Evolutionary conservation across 768 basidiomycete genomes (phyloP).

Genomic region (Termitomyces sp.): DNA sequence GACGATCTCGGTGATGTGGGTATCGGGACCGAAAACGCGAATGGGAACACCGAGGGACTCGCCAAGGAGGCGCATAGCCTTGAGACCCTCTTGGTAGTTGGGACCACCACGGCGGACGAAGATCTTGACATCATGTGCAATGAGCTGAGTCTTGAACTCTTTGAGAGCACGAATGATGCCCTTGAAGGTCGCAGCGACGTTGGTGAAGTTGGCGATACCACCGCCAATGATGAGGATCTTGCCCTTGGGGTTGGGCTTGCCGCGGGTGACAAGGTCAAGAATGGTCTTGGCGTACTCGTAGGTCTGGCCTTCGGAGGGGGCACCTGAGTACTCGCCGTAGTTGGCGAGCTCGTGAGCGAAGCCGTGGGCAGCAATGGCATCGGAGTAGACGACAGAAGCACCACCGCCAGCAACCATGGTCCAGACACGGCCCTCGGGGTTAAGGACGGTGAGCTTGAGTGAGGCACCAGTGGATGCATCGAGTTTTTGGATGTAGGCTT

Average conservation of each 20-base stretch:
- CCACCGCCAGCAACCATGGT: slow-evolving; percentile 99
- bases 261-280: slow-evolving; percentile 92
- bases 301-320: slow-evolving; percentile 96
- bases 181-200: slow-evolving; percentile 99
- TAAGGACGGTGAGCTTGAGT: slow-evolving; percentile 95
- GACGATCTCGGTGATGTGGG: slow-evolving; percentile 97
- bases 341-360: slow-evolving; percentile 98
- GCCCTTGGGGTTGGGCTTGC: slow-evolving; percentile 75
- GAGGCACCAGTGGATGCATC: slow-evolving; percentile 97
- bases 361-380: slow-evolving; percentile 86
- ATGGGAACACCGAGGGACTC: slow-evolving; percentile 98
- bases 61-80: slow-evolving; percentile 96
- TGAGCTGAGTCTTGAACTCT: slow-evolving; percentile 83
- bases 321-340: slow-evolving; percentile 99
- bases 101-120: slow-evolving; percentile 98
- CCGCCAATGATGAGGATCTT: slow-evolving; percentile 99
- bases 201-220: slow-evolving; percentile 99
- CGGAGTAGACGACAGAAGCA: slow-evolving; percentile 61
- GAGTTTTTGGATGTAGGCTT: slow-evolving; percentile 98
- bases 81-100: slow-evolving; percentile 97
- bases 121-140: slow-evolving; percentile 83
- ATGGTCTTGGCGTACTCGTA: slow-evolving; percentile 99
- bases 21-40: slow-evolving; percentile 95
- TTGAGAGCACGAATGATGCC: slow-evolving; percentile 97
- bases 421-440: slow-evolving; percentile 94